Conservation (phyloP, 2,329 filamentous ascomycete species). For the Botrytis elliptica region DNA sequence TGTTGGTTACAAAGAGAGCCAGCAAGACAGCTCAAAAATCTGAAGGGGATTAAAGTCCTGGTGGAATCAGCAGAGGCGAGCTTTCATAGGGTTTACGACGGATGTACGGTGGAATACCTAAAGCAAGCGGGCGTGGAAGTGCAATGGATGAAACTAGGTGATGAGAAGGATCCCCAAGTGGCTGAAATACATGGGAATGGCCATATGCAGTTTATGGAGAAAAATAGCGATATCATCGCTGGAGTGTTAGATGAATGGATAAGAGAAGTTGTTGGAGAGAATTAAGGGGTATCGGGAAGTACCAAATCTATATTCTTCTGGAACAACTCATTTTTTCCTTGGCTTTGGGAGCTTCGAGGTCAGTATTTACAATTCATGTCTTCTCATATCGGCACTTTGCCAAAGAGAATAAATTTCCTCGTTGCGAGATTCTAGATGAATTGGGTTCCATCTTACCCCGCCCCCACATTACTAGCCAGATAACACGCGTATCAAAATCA, state of each 20-base stretch:
- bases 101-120: slow-evolving; percentile 44
- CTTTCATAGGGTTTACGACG: slow-evolving; percentile 49
- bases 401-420: background rate
- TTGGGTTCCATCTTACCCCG: background rate
- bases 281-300: background rate
- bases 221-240: slow-evolving; percentile 46
- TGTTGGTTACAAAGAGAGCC: slow-evolving; percentile 42
- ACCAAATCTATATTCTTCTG: background rate
- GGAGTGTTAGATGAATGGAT: slow-evolving; percentile 38
- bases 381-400: background rate
- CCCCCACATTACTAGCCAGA: background rate
- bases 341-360: background rate
- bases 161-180: slow-evolving; percentile 25
- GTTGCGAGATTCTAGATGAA: background rate
- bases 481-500: background rate
- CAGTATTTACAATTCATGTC: background rate
- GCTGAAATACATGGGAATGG: slow-evolving; percentile 46
- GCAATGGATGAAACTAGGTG: slow-evolving; percentile 42
- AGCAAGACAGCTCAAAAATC: slow-evolving; percentile 40
- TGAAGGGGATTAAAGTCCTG: slow-evolving; percentile 41
- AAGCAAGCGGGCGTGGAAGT: slow-evolving; percentile 45
- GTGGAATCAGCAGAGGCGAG: slow-evolving; percentile 46
- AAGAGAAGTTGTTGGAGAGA: slow-evolving; percentile 4
- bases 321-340: background rate
- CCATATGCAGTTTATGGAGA: slow-evolving; percentile 51